Base-by-base conservation (phyloP, 805 yeast species). In the Kodamaea leandrae region DNA sequence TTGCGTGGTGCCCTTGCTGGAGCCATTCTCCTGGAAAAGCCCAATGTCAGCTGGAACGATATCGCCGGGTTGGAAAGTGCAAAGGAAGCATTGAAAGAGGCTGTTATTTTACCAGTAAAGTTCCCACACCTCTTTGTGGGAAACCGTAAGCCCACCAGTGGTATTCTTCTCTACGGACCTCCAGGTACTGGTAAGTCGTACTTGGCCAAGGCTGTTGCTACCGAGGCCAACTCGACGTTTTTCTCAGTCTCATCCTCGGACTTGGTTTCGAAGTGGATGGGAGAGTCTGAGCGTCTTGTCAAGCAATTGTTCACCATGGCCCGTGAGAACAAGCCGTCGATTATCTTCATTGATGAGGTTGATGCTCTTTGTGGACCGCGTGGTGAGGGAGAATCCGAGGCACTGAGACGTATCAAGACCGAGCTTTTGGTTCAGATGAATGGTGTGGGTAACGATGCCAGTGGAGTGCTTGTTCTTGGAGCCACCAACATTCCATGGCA, bases 401-500 rank as follows among this genome's bases (percentile, higher is more conserved):
- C 99, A 0, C 81, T 90, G 25, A 78, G 99, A 58, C 81, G 99
- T 68, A 91, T 93, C 55, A 91, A 93, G 61, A 93, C 99, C 0
- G 99, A 93, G 60, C 71, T 93, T 42, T 74, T 93, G 53, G 98
- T 93, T 4, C 99, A 93, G 60, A 93, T 93, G 99, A 93, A 93
- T 63, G 99, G 99, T 53, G 99, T 93, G 12, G 99, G 99, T 12
- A 90, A 88, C 59, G 98, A 93, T 59, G 70, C 96, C 1, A 74
- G 76, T 36, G 99, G 99, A 6, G 97, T 93, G 2, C 70, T 93
- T 25, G 98, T 93, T 0, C 71, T 93, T 39, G 99, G 99, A 20
- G 99, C 99, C 2, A 93, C 99, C 6, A 93, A 93, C 62, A 93
- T 93, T 46, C 99, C 99, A 14, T 93, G 99, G 99, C 97, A 91